phyloP scores from a whole-genome alignment of 2,329 filamentous ascomycete species.

The Hypoxylon sp. region DNA sequence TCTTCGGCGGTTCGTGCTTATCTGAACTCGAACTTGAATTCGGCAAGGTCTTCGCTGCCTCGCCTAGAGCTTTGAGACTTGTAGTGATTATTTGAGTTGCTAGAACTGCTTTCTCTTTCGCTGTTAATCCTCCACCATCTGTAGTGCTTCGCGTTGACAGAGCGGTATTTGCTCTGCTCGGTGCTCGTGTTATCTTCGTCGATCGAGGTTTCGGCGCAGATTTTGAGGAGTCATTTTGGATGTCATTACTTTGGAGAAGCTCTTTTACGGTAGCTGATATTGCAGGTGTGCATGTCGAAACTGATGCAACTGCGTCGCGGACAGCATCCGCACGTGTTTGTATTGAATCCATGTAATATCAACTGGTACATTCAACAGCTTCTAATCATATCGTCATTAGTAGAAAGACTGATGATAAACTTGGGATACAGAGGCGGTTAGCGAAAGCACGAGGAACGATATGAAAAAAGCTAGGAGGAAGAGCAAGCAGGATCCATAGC shows the following conservation, averaged over 20 bases:
- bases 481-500: constrained; percentile 40
- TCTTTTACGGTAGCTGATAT: constrained; percentile 65
- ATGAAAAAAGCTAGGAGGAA: constrained; percentile 11
- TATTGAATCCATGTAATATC: constrained; percentile 60
- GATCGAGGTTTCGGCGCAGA: constrained; percentile 53
- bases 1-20: constrained; percentile 53
- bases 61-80: constrained; percentile 77
- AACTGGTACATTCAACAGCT: constrained; percentile 42
- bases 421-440: constrained; percentile 23
- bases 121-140: constrained; percentile 61
- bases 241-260: constrained; percentile 56
- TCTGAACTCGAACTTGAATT: constrained; percentile 52
- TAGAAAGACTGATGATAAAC: constrained; percentile 30
- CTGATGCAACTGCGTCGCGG: constrained; percentile 68
- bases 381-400: constrained; percentile 53
- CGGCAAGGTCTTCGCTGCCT: constrained; percentile 70
- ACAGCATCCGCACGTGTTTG: constrained; percentile 64
- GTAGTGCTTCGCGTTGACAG: constrained; percentile 47
- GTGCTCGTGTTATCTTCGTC: constrained; percentile 49
- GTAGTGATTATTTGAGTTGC: constrained; percentile 82
- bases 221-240: constrained; percentile 51
- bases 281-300: constrained; percentile 67
- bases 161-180: constrained; percentile 43
- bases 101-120: constrained; percentile 74
- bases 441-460: constrained; percentile 35